Evolutionary conservation across 441 rosid genomes (phyloP), one percentile per base, ranked within the genome.

Genomic region (Erodium texanum): DNA sequence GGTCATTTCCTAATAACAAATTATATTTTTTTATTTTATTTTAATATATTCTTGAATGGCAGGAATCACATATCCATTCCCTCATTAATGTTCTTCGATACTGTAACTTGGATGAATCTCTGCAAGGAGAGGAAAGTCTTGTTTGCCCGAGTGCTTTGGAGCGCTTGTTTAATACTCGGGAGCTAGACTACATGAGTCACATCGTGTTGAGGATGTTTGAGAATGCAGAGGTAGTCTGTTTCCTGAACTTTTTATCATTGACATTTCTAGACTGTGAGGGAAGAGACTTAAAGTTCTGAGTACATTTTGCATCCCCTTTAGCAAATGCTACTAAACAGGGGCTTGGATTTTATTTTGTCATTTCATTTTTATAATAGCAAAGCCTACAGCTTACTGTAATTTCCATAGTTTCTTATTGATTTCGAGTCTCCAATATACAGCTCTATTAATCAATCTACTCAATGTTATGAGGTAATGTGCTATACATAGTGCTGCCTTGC

Each of bases 181-280:
- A 93, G 85, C 99, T 96, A 62, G 99, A 96, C 79, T 96, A 91
- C 86, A 96, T 93, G 99, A 96, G 98, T 74, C 88, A 91, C 75
- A 93, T 96, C 18, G 97, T 96, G 67, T 81, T 96, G 67, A 84
- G 99, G 80, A 88, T 91, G 89, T 93, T 93, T 27, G 99, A 96
- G 83, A 89, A 91, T 74, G 86, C 84, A 0, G 99, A 83, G 90
- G 98, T 90, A 45, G 66, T 7, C 41, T 36, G 41, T 36, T 5
- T 36, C 41, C 10, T 36, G 41, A 6, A 58, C 22, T 2, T 58
- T 58, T 18, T 58, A 18, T 18, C 22, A 58, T 58, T 19, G 3
- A 3, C 24, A 22, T 58, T 10, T 22, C 11, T 36, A 18, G 24
- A 24, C 3, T 22, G 29, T 61, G 15, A 19, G 15, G 24, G 32